Conservation (phyloP, 2,329 filamentous ascomycete species). For the Grosmannia clavigera region DNA sequence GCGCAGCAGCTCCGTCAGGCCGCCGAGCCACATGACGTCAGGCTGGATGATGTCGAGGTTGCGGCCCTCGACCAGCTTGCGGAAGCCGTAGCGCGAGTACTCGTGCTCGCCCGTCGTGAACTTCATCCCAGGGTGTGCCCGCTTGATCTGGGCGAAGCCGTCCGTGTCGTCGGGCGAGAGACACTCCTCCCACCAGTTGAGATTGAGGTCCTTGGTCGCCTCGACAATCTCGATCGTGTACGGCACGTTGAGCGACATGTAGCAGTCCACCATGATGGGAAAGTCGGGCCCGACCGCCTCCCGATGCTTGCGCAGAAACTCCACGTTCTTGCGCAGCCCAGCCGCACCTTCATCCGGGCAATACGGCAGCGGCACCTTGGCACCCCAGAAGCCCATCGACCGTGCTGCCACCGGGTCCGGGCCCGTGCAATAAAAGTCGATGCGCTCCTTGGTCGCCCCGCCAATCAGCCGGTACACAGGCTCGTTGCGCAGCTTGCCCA, state of each 20-base stretch:
- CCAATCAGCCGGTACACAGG: slow-evolving; percentile 92
- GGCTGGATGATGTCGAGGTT: slow-evolving; percentile 92
- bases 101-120: slow-evolving; percentile 96
- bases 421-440: slow-evolving; percentile 92
- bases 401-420: slow-evolving; percentile 72
- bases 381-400: slow-evolving; percentile 79
- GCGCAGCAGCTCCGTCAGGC: slow-evolving; percentile 82
- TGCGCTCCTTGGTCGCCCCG: slow-evolving; percentile 68
- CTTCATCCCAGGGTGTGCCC: slow-evolving; percentile 77
- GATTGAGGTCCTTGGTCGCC: slow-evolving; percentile 68
- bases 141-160: slow-evolving; percentile 80
- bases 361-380: slow-evolving; percentile 81
- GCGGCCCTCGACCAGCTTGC: slow-evolving; percentile 81
- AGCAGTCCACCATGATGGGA: slow-evolving; percentile 90
- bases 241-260: slow-evolving; percentile 86
- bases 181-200: slow-evolving; percentile 98
- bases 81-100: slow-evolving; percentile 88
- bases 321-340: slow-evolving; percentile 78
- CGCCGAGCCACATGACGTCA: slow-evolving; percentile 95
- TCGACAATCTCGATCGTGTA: slow-evolving; percentile 89
- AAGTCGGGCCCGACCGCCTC: slow-evolving; percentile 80
- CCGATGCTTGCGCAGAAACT: slow-evolving; percentile 74
- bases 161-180: slow-evolving; percentile 85
- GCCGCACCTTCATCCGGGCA: slow-evolving; percentile 76
- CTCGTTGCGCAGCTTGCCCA: slow-evolving; percentile 83